These are phyloP conservation scores for Blastocystis sp. DNA, from an alignment of 352 stramenopile genomes.

Conservation along the genomic window DNA sequence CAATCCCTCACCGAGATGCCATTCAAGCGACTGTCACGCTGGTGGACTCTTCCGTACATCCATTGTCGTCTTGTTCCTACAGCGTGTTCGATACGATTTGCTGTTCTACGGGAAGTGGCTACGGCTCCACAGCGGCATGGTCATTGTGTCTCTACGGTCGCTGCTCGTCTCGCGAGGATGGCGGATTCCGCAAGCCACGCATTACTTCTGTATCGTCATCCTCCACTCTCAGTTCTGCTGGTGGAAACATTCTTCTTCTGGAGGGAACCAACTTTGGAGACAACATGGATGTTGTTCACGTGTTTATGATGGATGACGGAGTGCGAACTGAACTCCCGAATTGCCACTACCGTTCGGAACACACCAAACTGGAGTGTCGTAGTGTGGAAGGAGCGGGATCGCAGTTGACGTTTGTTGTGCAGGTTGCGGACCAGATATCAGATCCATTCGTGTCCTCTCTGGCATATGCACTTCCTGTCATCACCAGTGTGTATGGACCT, in stretches of 20 bases:
- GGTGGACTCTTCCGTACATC: not conserved
- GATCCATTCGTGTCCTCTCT: slow-evolving; percentile 9
- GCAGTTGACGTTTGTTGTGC: not conserved
- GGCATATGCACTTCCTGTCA: not conserved
- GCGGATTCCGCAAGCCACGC: not conserved
- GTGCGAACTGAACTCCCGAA: not conserved
- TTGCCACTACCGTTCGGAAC: not conserved
- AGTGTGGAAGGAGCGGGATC: not conserved
- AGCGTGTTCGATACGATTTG: not conserved
- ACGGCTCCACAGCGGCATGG: not conserved
- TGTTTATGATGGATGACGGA: not conserved
- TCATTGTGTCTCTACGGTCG: not conserved
- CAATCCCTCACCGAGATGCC: not conserved
- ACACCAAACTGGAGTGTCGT: not conserved
- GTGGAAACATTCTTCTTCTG: not conserved
- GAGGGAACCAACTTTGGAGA: not conserved
- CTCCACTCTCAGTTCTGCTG: not conserved
- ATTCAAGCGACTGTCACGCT: not conserved
- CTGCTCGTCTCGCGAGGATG: not conserved
- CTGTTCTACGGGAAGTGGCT: not conserved
- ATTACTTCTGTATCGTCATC: not conserved
- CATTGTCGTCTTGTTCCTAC: not conserved
- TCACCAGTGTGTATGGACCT: not conserved
- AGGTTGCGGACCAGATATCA: not conserved
- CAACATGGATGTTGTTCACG: not conserved